Base-by-base conservation (phyloP, 352 stramenopile species). In the Phytophthora nicotianae region DNA sequence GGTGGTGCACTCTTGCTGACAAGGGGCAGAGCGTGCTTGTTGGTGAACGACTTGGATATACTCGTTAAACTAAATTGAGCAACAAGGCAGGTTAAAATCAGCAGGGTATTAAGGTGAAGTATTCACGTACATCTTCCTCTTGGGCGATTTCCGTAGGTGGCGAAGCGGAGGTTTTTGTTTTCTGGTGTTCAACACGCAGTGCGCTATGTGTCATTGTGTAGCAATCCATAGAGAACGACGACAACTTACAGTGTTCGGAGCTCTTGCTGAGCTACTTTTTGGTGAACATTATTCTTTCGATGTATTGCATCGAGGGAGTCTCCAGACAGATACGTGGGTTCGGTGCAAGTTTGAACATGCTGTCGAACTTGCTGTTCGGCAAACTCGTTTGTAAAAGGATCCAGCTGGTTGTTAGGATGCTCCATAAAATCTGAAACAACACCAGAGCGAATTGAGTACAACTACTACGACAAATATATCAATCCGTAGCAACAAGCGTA, bases 381-480 rank as follows among this genome's bases (percentile, higher is more conserved):
- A n/a, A 40, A 21, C 4, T 24, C 37, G 29, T 62, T 41, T 23
- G 37, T 17, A 20, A 50, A 57, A 19, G 20, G 35, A 9, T 58
- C 27, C 16, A 55, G 19, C 2, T 57, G 24, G 13, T 60, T 54
- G 24, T 76, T 62, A 2, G 76, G 60, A 20, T 83, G 68, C 14
- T 88, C 79, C 4, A 61, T 38, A 29, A 86, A 86, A 48, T 89
- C 79, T 88, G 35, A n/a, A 53, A 19, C 37, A 45, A 37, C 10
- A 1, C 7, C 13, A 23, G 10, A 20, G 56, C 5, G 6, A 17
- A 42, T 5, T 23, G 5, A 21, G 45, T 41, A 27, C n/a, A 20
- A 27, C 6, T 21, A 21, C 0, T 42, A 24, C 35, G n/a, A 32
- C 54, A 43, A 11, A 8, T 38, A 14, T 24, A 51, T 35, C 27